Evolutionary conservation across 2,329 filamentous ascomycete species (phyloP), one percentile per base, ranked within the genome.

Genomic region (Nemania diffusa): DNA sequence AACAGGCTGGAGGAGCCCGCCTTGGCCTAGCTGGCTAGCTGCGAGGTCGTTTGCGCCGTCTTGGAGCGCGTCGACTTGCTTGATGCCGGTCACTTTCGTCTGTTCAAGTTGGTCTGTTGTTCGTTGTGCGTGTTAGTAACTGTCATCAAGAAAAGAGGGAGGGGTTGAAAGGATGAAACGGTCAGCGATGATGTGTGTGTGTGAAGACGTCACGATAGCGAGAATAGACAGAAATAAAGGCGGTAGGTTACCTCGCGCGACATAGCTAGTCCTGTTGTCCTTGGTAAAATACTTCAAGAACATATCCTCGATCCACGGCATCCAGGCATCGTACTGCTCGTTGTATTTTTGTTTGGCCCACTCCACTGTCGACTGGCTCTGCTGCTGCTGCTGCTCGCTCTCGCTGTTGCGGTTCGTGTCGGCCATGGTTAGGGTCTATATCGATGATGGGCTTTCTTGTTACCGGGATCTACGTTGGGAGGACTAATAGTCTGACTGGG

Each of bases 261-360:
- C 83, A 74, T 93, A 93, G 76, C 87, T 90, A 5, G 90, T 87
- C 80, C 93, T 92, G 84, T 93, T 93, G 76, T 92, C 90, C 69
- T 90, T 90, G 73, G 90, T 91, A 79, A 92, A 92, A 84, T 87
- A 92, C 59, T 84, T 83, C 29, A 93, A 84, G 77, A 92, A 92
- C 66, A 88, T 79, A 77, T 93, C 91, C 78, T 93, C 91, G 64
- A 92, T 81, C 91, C 91, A 93, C 0, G 91, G 91, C 77, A 92
- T 85, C 91, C 91, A 93, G 73, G 81, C 84, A 76, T 93, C 90
- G 79, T 93, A 92, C 78, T 92, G 88, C 62, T 86, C 80, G 80
- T 91, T 89, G 83, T 92, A 93, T 57, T 85, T 88, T 64, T 88
- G 79, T 76, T 85, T 87, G 67, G 84, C 78, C 85, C 85, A 89